A percentile compares a stretch with the other conserved stretches of the same genome.
phyloP scores from a whole-genome alignment of 441 rosid genomes.

The Bruguiera hainesii region DNA sequence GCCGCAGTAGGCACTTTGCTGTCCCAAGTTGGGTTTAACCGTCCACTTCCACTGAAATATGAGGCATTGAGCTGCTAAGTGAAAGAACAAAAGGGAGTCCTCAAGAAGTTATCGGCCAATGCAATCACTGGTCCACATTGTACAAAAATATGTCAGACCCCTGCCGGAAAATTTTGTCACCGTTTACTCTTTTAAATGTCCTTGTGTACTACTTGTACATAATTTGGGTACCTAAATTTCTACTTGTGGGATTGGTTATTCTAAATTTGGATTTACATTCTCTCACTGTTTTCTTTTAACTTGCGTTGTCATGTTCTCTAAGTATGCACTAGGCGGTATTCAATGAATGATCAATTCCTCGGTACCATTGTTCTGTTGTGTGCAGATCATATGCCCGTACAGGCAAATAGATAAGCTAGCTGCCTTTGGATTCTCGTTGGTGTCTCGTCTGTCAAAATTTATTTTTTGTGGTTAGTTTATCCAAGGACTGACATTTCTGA shows the following conservation, averaged over 20 bases:
- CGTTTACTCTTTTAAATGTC: background rate
- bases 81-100: too few species aligned
- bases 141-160: conserved; percentile 29
- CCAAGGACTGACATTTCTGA: conserved; percentile 40
- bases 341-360: too few species aligned
- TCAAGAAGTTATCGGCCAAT: conserved; percentile 33
- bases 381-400: background rate
- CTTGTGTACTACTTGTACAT: conserved; percentile 35
- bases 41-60: conserved; percentile 69
- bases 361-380: background rate
- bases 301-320: background rate
- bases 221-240: conserved; percentile 25
- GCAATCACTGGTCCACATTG: conserved; percentile 40
- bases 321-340: background rate
- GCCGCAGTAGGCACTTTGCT: conserved; percentile 68
- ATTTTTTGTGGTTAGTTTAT: conserved; percentile 20
- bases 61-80: conserved; percentile 86
- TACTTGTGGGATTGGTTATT: conserved; percentile 2
- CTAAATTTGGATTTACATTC: background rate
- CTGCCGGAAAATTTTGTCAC: conserved; percentile 67
- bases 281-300: background rate
- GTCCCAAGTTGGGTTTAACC: conserved; percentile 73
- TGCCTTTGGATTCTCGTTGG: conserved; percentile 25
- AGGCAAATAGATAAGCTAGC: conserved; percentile 14
- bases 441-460: conserved; percentile 29